Evolutionary conservation across 2,329 filamentous ascomycete species (phyloP), one percentile per base, ranked within the genome.

Genomic region (Aplosporella prunicola): DNA sequence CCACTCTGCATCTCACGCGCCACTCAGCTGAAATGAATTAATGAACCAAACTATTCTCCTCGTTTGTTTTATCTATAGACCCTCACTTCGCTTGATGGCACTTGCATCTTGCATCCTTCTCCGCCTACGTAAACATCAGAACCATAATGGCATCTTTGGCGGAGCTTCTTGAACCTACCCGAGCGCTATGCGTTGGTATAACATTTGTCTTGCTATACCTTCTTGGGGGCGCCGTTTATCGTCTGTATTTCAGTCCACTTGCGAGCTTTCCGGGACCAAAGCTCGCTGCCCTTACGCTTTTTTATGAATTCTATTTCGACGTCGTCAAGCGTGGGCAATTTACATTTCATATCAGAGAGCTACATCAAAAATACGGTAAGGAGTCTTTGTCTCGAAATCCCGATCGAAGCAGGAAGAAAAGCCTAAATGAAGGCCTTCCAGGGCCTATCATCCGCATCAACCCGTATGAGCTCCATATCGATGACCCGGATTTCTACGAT

Each of bases 391-490:
- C 11, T n/a, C 34, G 34, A 22, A 14, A 24, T 35, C 23, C 37
- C 20, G 17, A 10, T 20, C 10, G 11, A 15, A 11, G 10, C 27
- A 15, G 9, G 23, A 9, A 18, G 10, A 9, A 20, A 18, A 17
- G 9, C 7, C 11, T 33, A 25, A n/a, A 25, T 9, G n/a, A 25
- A 9, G 23, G 23, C n/a, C 23, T 25, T 25, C 2, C 20, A 30
- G 53, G 53, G 1, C 54, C 54, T 2, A 53, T 58, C 9, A 46
- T 58, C 4, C 53, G 54, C 22, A 56, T 57, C 43, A 57, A 47
- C 20, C 54, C 54, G 7, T 41, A 52, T 27, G 54, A 58, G 45
- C 37, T 57, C 3, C 52, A 45, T 17, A 47, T 56, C 28, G 29
- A 36, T 5, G 52, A 55, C 27, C 43, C 49, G 2, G 35, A 45